These are phyloP conservation scores for Bondarzewia mesenterica DNA, from an alignment of 1,284 basidiomycete species.

Conservation along the genomic window DNA sequence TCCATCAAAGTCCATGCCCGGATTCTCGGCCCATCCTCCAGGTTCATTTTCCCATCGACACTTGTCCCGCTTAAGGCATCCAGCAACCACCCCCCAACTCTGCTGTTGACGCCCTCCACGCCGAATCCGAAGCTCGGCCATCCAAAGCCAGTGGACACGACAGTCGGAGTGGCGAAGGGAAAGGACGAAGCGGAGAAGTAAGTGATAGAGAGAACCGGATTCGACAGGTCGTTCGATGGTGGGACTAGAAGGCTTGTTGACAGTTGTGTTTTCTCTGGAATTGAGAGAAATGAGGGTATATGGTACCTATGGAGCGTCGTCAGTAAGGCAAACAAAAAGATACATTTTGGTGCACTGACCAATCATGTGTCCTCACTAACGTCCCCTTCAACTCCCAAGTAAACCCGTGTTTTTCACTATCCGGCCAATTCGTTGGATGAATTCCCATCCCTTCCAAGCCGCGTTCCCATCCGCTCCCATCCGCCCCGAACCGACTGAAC, in stretches of 20 bases:
- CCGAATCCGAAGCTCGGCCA: conserved; percentile 70
- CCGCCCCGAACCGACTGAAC: conserved; percentile 74
- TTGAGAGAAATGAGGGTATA: conserved; percentile 66
- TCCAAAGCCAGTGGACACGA: conserved; percentile 71
- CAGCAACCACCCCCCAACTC: conserved; percentile 65
- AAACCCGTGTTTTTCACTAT: conserved; percentile 65
- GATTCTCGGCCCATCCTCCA: conserved; percentile 29
- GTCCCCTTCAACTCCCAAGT: conserved; percentile 66
- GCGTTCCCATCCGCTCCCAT: conserved; percentile 56
- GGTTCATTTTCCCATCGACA: conserved; percentile 2
- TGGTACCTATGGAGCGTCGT: conserved; percentile 49
- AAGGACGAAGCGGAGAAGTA: conserved; percentile 79
- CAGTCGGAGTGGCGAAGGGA: conserved; percentile 66
- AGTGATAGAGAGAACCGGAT: conserved; percentile 54
- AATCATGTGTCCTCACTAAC: conserved; percentile 71
- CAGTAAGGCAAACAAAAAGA: conserved; percentile 1
- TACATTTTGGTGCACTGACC: conserved; percentile 40
- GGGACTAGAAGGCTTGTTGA: conserved; percentile 46
- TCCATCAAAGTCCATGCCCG: conserved; percentile 71
- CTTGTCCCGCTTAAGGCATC: conserved; percentile 28
- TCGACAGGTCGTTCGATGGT: conserved; percentile 24
- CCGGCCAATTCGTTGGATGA: conserved; percentile 76
- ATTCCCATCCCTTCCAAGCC: conserved; percentile 69
- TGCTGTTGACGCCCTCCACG: conserved; percentile 75
- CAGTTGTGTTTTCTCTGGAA: conserved; percentile 67